Base-by-base conservation (phyloP, 768 basidiomycete species). In the Boletales sp. region DNA sequence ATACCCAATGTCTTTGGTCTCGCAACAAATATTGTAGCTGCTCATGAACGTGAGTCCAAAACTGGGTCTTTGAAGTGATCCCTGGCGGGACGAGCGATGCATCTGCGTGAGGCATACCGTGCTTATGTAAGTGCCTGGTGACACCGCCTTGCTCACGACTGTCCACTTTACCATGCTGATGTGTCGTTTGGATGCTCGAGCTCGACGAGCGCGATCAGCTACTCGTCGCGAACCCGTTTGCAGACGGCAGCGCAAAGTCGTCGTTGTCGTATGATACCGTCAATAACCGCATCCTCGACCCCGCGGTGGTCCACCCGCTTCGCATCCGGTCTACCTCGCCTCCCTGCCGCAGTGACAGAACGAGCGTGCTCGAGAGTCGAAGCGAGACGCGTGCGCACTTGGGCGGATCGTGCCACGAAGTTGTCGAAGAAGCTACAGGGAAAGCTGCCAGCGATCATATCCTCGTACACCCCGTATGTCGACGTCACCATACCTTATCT, bases 71-170 rank as follows among this genome's bases (percentile, higher is more conserved):
- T 21, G 83, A 81, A 45, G 74, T 75, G 52, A 95, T 81, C 72
- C 68, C 76, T 18, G 71, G 56, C n/a, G 89, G 90, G 7, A 94
- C 74, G 14, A 83, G 67, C 1, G 86, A 83, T 11, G 84, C 74
- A 63, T 93, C 91, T 50, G 92, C 90, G 72, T 94, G 91, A 17
- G 84, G 86, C 90, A 92, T 92, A 36, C 34, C 14, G 87, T 27
- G 40, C 34, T 58, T 57, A 56, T 44, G 43, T 56, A 52, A 55
- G 47, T 8, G 24, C 11, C 27, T 3, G 48, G 3, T 46, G 30
- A 7, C 29, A 17, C 18, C 8, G 29, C 15, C 31, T 21, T 13
- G 36, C 11, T 30, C 35, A 27, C 24, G 24, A 27, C 24, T 7
- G 24, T n/a, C 24, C 7, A 27, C 24, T 27, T 5, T 6, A 27